Conservation (phyloP, 2,329 filamentous ascomycete genomes). For the Graphilbum ipis-grandicollis region DNA sequence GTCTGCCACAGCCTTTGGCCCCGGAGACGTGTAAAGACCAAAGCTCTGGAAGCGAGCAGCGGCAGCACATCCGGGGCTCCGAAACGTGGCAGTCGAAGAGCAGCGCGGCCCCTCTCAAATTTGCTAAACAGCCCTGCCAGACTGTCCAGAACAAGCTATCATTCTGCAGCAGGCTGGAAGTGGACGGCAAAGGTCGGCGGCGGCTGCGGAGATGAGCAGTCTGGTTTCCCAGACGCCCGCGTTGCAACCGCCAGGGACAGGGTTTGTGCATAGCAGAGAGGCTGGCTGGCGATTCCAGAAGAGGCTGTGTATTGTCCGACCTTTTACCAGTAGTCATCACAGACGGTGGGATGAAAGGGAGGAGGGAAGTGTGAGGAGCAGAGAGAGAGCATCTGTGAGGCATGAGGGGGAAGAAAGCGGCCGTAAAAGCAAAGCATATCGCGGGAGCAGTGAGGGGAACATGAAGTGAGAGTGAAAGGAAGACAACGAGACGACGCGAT, state of each 20-base stretch:
- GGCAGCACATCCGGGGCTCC: slow-evolving; percentile 1
- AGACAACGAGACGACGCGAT: no score
- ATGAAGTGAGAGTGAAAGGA: no score
- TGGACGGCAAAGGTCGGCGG: neutral
- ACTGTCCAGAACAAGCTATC: neutral
- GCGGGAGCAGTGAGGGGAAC: no score
- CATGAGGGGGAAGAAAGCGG: neutral
- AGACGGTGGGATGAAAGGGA: slow-evolving; percentile 12
- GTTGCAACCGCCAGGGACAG: no score
- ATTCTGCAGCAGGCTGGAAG: neutral
- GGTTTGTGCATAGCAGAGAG: neutral
- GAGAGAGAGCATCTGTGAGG: no score
- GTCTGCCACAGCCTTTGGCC: slow-evolving; percentile 45
- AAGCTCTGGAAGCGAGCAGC: neutral
- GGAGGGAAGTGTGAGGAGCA: neutral
- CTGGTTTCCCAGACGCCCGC: no score
- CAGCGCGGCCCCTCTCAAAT: neutral
- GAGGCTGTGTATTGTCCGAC: slow-evolving; percentile 19
- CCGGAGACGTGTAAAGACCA: slow-evolving; percentile 24
- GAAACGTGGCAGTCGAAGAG: slow-evolving; percentile 3
- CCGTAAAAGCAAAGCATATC: no score
- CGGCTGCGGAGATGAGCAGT: neutral
- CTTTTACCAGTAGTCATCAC: slow-evolving; percentile 32
- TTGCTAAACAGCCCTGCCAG: neutral
- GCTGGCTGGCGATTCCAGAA: slow-evolving; percentile 16